Base-by-base conservation (phyloP, 768 basidiomycete genomes). In the Punctularia strigosozonata region DNA sequence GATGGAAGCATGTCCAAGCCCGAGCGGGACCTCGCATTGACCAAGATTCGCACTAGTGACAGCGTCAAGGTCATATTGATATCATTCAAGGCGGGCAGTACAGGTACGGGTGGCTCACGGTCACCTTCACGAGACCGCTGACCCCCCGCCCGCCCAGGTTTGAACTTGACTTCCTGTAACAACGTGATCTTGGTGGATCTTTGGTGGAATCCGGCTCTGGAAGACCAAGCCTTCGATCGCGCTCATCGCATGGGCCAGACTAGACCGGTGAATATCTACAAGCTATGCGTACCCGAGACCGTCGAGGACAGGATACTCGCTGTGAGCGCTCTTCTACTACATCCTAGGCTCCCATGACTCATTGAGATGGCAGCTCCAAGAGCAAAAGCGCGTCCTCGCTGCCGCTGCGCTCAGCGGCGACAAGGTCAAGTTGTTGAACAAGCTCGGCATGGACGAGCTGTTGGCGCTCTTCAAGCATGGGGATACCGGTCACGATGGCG, bases 1-100 rank as follows among this genome's bases (percentile, higher is more conserved):
- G 85, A 89, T 49, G 89, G 88, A 0, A 72, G 71, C 3, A 86
- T 90, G 80, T 54, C 59, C 8, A 65, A 75, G 32, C 70, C 70
- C 31, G 68, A 84, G 44, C 76, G 86, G 14, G 79, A 84, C 47
- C 69, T 62, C 5, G 67, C 81, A 5, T 56, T 91, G 26, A 64
- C 74, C 31, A 71, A 67, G 42, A 86, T 94, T 56, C 73, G 69
- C 48, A 71, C 44, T 17, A 70, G 69, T 50, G 53, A 56, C 15
- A 62, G 47, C 8, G 71, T 66, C 4, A 70, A 70, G 25, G 77
- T 89, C 31, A 90, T 91, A 43, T 58, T 94, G 45, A 86, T 92
- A 41, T 89, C 85, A 0, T 86, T 90, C 69, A 89, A 88, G 52
- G 84, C 86, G 21, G 87, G 87, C 2, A 80, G 80, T 48, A 83